Base-by-base conservation (phyloP, 1,284 basidiomycete species). In the Lentinula novae-zelandiae region DNA sequence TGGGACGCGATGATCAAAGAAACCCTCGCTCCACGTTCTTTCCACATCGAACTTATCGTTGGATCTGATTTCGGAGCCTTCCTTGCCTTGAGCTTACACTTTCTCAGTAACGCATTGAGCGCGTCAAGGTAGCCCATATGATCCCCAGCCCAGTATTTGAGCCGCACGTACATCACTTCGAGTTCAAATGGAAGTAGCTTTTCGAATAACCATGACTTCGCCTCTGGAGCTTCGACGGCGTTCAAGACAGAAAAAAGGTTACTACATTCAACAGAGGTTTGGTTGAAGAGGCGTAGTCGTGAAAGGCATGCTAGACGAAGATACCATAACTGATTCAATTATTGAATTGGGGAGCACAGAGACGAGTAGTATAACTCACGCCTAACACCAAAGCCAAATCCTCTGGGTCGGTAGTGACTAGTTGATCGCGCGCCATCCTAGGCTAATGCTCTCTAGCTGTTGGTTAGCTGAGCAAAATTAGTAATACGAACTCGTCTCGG, bases 371-470 rank as follows among this genome's bases (percentile, higher is more conserved):
- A 40, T 3, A 46, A 56, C 87, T 76, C 71, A 91, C 90, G 57
- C 82, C 84, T 36, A 93, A 76, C 60, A 93, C 82, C 61, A 82
- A 77, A 20, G 73, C 69, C 39, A 90, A 68, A 58, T 90, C 86
- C 62, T 86, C 83, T 0, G 90, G 86, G 62, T 88, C 80, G 33
- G 87, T 77, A 27, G 80, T 77, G 12, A 92, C 83, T 56, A 93
- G 83, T 42, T 84, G 78, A 69, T 93, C 91, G 67, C 87, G 81
- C 31, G 90, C 89, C 84, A 91, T 90, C 61, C 78, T 81, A 20
- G 91, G 91, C 91, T 53, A 92, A 70, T 0, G 90, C 85, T 53
- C 91, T 81, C 91, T 90, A 93, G 66, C 87, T 91, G 65, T 92
- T 92, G 44, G 87, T 84, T 84, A 90, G 90, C 91, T 93, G 73